These are phyloP conservation scores for Papiliotrema flavescens DNA, from an alignment of 1,284 basidiomycete species.

Conservation along the genomic window DNA sequence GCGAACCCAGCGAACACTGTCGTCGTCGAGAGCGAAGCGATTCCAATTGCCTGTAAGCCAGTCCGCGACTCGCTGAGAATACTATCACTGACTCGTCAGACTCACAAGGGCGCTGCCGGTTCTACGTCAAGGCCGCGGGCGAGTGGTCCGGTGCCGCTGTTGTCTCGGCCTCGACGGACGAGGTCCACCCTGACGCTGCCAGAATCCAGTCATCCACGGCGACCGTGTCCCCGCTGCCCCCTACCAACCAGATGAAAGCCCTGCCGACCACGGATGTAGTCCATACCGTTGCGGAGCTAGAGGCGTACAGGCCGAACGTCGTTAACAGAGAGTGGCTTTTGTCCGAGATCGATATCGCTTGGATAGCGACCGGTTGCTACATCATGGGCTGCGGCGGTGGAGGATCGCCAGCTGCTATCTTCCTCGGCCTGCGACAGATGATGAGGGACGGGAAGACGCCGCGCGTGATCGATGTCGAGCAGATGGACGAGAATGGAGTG, in stretches of 20 bases:
- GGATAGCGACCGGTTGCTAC: slow-evolving; percentile 38
- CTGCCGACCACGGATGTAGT: slow-evolving; percentile 2
- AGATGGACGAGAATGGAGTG: slow-evolving; percentile 12
- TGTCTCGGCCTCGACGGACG: background rate
- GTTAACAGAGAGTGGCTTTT: slow-evolving; percentile 29
- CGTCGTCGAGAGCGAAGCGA: slow-evolving; percentile 54
- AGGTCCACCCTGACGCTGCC: background rate
- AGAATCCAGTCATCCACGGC: background rate
- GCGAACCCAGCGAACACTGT: slow-evolving; percentile 50
- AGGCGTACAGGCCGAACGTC: slow-evolving; percentile 28
- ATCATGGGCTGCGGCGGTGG: slow-evolving; percentile 43
- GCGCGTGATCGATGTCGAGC: slow-evolving; percentile 29
- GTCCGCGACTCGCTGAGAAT: background rate
- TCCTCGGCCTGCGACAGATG: slow-evolving; percentile 28
- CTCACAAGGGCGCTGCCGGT: slow-evolving; percentile 33
- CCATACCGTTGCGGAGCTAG: slow-evolving; percentile 34
- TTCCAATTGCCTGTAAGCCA: slow-evolving; percentile 36
- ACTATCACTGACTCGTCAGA: slow-evolving; percentile 9
- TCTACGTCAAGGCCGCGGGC: slow-evolving; percentile 44
- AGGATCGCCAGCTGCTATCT: slow-evolving; percentile 23
- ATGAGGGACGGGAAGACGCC: slow-evolving; percentile 27
- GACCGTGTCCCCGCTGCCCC: background rate
- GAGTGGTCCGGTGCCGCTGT: slow-evolving; percentile 28
- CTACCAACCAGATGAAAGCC: background rate
- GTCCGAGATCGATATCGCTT: slow-evolving; percentile 38